Conservation (phyloP, 331 rosid species). For the Quercus tomentella region DNA sequence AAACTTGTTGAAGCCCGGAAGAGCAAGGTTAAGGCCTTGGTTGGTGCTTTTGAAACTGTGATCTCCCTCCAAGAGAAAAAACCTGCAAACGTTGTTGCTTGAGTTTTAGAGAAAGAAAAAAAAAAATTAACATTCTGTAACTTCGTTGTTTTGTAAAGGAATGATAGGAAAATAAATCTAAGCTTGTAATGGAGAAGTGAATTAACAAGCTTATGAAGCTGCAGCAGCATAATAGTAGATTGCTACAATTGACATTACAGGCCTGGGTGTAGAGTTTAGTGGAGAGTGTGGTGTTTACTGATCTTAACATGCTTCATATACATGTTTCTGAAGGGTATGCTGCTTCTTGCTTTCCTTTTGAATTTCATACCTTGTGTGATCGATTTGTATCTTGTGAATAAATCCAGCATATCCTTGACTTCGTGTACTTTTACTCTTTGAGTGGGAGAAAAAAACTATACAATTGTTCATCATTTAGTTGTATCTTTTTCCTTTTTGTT, state of each 20-base stretch:
- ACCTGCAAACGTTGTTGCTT: slow-evolving; percentile 35
- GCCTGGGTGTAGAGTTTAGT: slow-evolving; percentile 29
- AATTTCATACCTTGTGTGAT: slow-evolving; percentile 20
- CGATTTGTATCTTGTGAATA: slow-evolving; percentile 5
- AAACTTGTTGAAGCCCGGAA: slow-evolving; percentile 69
- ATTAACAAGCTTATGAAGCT: slow-evolving; percentile 29
- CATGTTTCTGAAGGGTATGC: slow-evolving; percentile 6
- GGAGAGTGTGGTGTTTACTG: slow-evolving; percentile 23
- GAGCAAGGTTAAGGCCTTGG: slow-evolving; percentile 98
- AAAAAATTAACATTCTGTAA: slow-evolving; percentile 1
- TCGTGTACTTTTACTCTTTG: background rate
- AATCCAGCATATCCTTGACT: slow-evolving; percentile 10
- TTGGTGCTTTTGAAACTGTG: slow-evolving; percentile 96
- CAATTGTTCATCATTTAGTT: background rate
- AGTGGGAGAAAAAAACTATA: background rate
- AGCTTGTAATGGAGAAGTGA: slow-evolving; percentile 25
- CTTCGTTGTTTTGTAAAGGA: slow-evolving; percentile 19
- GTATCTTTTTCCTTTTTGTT: background rate
- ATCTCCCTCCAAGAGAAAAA: slow-evolving; percentile 88
- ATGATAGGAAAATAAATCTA: slow-evolving; percentile 32
- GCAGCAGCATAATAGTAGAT: slow-evolving; percentile 24
- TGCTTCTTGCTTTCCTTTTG: slow-evolving; percentile 10
- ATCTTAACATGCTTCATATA: slow-evolving; percentile 20
- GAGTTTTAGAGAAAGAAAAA: slow-evolving; percentile 14
- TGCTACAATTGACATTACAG: slow-evolving; percentile 25